A percentile compares a stretch with the other conserved stretches of the same genome.
These are phyloP conservation scores for Thalassiosira sp. DNA, from an alignment of 352 stramenopile species.

Conservation along the genomic window DNA sequence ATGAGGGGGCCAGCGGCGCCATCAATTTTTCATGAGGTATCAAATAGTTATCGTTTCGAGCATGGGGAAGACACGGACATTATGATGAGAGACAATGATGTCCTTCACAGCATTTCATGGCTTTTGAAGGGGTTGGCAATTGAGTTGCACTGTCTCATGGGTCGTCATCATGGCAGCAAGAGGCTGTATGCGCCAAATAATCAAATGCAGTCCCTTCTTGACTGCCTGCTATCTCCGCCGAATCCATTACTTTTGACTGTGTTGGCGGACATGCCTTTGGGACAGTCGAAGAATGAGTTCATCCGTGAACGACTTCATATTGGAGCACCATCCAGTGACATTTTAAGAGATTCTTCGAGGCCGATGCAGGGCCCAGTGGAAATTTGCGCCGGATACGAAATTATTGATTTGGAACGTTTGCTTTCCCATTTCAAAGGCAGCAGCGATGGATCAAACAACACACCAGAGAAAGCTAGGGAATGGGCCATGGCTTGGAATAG, in stretches of 20 bases:
- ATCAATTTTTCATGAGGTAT: constrained; percentile 56
- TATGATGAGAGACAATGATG: constrained; percentile 49
- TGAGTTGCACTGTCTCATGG: constrained; percentile 64
- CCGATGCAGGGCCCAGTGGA: constrained; percentile 46
- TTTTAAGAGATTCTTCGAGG: constrained; percentile 32
- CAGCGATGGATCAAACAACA: not conserved
- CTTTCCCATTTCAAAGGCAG: constrained; percentile 25
- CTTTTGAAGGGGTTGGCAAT: constrained; percentile 69
- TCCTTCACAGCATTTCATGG: constrained; percentile 72
- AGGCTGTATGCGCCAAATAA: not conserved
- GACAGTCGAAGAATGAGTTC: constrained; percentile 31
- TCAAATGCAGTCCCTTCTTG: constrained; percentile 27
- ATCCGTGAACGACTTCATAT: constrained; percentile 31
- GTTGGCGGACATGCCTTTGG: constrained; percentile 46
- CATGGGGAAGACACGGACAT: constrained; percentile 22
- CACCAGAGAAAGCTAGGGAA: constrained; percentile 24
- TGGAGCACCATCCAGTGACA: constrained; percentile 32
- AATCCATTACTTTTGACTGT: constrained; percentile 37
- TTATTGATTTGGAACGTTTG: constrained; percentile 50
- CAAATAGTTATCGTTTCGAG: constrained; percentile 26
- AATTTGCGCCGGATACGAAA: constrained; percentile 60
- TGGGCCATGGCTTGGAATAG: constrained; percentile 69
- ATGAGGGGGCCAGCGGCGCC: constrained; percentile 20
- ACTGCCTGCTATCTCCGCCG: constrained; percentile 40
- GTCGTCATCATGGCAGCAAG: constrained; percentile 2